These are phyloP conservation scores for Leishmania turanica DNA, from an alignment of 208 protist genomes.

Conservation along the genomic window DNA sequence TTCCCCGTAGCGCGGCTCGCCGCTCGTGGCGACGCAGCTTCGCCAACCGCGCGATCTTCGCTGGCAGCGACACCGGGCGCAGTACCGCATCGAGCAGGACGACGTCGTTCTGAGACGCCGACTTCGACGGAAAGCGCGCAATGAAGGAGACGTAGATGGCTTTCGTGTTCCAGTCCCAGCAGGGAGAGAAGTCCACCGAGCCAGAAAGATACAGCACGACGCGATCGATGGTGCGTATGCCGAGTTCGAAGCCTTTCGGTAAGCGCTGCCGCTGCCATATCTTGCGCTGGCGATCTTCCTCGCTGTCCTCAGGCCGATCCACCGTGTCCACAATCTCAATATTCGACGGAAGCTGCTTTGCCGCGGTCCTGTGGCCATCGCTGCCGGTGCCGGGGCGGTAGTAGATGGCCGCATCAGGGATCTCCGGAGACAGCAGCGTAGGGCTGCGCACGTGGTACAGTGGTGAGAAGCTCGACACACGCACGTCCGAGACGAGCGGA, in stretches of 20 bases:
- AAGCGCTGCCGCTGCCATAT: constrained; percentile 22
- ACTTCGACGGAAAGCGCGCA: constrained; percentile 48
- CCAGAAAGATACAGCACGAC: constrained; percentile 40
- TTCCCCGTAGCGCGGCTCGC: not conserved
- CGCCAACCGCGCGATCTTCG: constrained; percentile 19
- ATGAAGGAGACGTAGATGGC: constrained; percentile 64
- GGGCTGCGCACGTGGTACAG: constrained; percentile 29
- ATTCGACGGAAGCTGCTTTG: constrained; percentile 12
- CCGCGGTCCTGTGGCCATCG: not conserved
- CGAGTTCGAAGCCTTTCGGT: constrained; percentile 6
- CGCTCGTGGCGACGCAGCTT: constrained; percentile 25
- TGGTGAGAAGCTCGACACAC: constrained; percentile 30
- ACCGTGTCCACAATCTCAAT: constrained; percentile 14
- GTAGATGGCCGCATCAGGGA: constrained; percentile 12
- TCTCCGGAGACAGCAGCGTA: constrained; percentile 15
- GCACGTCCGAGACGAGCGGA: constrained; percentile 33
- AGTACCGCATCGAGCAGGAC: constrained; percentile 57
- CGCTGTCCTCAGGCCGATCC: constrained; percentile 14
- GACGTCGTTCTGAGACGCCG: constrained; percentile 52
- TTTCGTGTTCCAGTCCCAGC: constrained; percentile 88
- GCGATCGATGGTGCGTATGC: constrained; percentile 34
- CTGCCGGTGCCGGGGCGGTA: not conserved
- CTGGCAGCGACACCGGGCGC: constrained; percentile 24
- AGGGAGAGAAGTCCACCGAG: constrained; percentile 44
- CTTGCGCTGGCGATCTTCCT: constrained; percentile 23